phyloP scores from a whole-genome alignment of 2,329 filamentous ascomycete genomes.

The Eutypella sp. region DNA sequence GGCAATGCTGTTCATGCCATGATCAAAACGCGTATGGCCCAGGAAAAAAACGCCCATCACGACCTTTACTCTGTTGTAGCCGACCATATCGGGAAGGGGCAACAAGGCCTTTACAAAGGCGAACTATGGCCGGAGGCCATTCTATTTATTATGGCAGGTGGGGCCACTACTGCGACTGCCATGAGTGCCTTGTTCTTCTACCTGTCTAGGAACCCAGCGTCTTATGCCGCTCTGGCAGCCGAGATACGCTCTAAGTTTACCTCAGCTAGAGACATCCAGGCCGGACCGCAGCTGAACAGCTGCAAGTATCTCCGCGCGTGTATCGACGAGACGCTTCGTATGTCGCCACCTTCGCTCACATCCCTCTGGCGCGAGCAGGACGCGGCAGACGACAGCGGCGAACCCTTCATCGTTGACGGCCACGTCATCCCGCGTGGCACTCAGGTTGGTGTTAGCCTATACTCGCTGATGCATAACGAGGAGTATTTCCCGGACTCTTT shows the following conservation, averaged over 20 bases:
- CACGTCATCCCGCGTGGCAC: neutral
- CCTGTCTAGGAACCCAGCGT: neutral
- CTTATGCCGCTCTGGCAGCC: neutral
- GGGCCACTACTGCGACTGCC: neutral
- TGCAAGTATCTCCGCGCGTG: neutral
- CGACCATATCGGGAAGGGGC: neutral
- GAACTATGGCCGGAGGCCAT: neutral
- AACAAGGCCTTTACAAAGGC: neutral
- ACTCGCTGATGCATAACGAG: neutral
- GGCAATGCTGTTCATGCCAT: neutral
- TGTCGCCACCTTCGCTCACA: neutral
- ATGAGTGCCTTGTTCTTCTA: neutral
- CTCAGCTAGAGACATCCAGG: neutral
- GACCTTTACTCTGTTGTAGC: slow-evolving; percentile 1
- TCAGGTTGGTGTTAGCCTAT: neutral
- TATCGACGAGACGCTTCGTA: neutral
- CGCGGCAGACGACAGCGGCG: neutral
- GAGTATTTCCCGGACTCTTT: neutral
- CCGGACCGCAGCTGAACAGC: neutral
- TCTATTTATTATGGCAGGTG: neutral
- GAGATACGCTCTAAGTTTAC: neutral
- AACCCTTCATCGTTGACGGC: neutral
- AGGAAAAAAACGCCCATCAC: neutral
- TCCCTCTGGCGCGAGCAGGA: neutral
- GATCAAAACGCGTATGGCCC: neutral